A percentile compares a stretch with the other conserved stretches of the same genome.
Evolutionary conservation across 2,329 filamentous ascomycete genomes (phyloP).

Genomic region (Colletotrichum tropicale): DNA sequence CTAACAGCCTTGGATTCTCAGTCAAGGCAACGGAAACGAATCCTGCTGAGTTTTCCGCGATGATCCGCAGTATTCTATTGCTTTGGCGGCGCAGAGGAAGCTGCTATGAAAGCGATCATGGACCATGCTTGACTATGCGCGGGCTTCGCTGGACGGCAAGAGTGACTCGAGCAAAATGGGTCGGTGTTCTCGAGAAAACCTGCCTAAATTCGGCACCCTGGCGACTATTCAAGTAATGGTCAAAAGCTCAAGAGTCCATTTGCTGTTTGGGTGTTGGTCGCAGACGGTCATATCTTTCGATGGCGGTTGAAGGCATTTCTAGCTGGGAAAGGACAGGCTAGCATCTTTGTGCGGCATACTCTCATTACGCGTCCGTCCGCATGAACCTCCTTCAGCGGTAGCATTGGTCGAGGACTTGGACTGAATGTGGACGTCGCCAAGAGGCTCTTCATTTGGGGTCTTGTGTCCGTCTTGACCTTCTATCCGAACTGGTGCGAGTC

Average conservation of each 20-base stretch:
- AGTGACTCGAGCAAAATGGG: accelerated
- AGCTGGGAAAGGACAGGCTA: background rate
- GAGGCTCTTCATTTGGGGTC: background rate
- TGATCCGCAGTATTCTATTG: background rate
- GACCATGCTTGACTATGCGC: accelerated
- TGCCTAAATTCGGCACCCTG: background rate
- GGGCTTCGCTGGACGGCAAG: background rate
- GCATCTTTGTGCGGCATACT: background rate
- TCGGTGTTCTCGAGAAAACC: background rate
- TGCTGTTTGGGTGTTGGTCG: background rate
- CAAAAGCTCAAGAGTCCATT: background rate
- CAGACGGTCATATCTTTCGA: background rate
- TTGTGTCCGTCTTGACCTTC: background rate
- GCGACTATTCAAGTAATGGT: background rate
- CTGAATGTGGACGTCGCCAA: constrained; percentile 78
- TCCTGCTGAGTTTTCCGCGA: background rate
- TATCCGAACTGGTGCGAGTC: background rate
- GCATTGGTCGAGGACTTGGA: constrained; percentile 64
- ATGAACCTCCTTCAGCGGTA: constrained; percentile 57
- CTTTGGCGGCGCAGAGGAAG: background rate
- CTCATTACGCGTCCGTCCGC: constrained; percentile 83
- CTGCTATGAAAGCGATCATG: background rate
- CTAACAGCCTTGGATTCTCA: accelerated
- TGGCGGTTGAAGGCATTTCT: background rate
- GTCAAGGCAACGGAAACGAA: background rate